Base-by-base conservation (phyloP, 352 stramenopile species). In the Pythium phragmiticola region DNA sequence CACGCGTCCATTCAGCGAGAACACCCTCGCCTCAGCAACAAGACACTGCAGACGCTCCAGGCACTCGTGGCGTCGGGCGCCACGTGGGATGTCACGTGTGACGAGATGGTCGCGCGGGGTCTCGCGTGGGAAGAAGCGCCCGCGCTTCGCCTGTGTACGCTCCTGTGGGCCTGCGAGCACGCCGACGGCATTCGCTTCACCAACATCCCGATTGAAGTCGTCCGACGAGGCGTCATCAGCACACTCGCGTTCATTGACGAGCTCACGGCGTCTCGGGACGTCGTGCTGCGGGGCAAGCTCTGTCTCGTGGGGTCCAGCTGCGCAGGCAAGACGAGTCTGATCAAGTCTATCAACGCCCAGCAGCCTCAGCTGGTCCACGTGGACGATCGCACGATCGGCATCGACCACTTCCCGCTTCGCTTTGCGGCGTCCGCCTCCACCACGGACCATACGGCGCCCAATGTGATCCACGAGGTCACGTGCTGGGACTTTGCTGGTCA, bases 401-500 rank as follows among this genome's bases (percentile, higher is more conserved):
- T 54, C 17, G 28, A 54, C 34, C 47, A 37, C 13, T 54, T 54
- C 4, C 23, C 21, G 3, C 8, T 39, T n/a, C 12, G 7, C 6
- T 54, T 54, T 37, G 33, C 5, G 5, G 33, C 5, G 33, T 37
- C 33, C 21, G 33, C 2, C 33, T 37, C 33, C 6, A 21, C 21
- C 33, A 37, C 9, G 1, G 28, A 39, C 8, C 33, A 37, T 9
- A 37, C 33, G 12, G 33, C 6, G 21, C 21, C 21, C 33, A 37
- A 37, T 6, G 6, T 39, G 4, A n/a, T 14, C 12, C 21, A 39
- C 28, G 13, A 30, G 5, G 23, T 39, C 9, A 54, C 47, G 47
- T 54, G 37, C 39, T 54, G 47, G 47, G 47, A 54, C 16, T 54
- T 37, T 16, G 23, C 47, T 17, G 47, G 47, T 6, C 47, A 54